Evolutionary conservation across 805 yeast genomes (phyloP), one percentile per base, ranked within the genome.

Genomic region (Yarrowia osloensis): DNA sequence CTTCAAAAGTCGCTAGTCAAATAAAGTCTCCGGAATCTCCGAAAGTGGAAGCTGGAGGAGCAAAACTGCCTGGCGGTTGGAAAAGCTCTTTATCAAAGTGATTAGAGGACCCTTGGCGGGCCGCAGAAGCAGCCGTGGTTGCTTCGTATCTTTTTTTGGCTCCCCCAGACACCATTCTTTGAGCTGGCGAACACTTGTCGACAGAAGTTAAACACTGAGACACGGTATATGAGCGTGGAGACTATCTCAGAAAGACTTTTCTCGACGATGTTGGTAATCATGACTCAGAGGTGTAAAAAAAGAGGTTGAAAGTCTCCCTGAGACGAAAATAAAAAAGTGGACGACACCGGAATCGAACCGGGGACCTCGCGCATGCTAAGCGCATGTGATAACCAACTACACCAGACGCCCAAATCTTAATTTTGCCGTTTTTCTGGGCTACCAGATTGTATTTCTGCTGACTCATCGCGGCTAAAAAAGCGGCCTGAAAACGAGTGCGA

Each of bases 311-410:
- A 15, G 33, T n/a, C n/a, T n/a, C n/a, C n/a, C n/a, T n/a, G n/a
- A n/a, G n/a, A n/a, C n/a, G n/a, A n/a, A n/a, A n/a, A n/a, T n/a
- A 52, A 54, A 52, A 54, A 33, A 17, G 4, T 54, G 61, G 61
- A 54, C 61, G 61, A 54, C 61, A 54, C 61, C 61, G 61, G 61
- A 54, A 54, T 54, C 61, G 61, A 54, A 54, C 61, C 61, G 61
- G 61, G 61, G 61, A 54, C 61, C 61, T 54, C 61, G 55, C 55
- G 55, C 54, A 47, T 47, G 54, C 54, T 47, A 47, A 47, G 59
- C 59, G 59, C 59, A 52, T 52, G 59, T 52, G 61, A 54, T 54
- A 54, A 54, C 61, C 61, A 54, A 54, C 61, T 54, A 54, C 61
- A 54, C 61, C 61, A 54, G 61, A 54, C 61, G 61, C 61, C 61